phyloP scores from a whole-genome alignment of 2,329 filamentous ascomycete genomes.

The Rutstroemia sydowiana region DNA sequence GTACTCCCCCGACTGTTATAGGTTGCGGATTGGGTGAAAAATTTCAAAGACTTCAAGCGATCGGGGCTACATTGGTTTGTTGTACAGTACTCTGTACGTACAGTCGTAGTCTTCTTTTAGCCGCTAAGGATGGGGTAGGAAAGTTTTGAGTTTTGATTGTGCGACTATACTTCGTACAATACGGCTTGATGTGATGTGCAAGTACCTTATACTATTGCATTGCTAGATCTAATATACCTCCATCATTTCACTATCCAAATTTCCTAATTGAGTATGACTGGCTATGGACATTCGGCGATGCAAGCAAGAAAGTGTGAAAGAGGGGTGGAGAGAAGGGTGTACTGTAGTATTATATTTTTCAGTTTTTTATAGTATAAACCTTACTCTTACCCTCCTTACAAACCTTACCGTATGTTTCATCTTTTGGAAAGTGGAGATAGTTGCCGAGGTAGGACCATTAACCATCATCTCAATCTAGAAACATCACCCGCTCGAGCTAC shows the following conservation, averaged over 20 bases:
- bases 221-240: no score
- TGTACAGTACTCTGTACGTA: background rate
- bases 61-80: slow-evolving; percentile 13
- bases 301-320: no score
- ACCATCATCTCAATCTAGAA: background rate
- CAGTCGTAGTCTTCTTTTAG: slow-evolving; percentile 14
- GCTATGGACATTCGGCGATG: background rate
- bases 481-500: background rate
- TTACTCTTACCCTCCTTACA: background rate
- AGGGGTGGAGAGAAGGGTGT: no score
- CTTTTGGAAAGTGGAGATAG: background rate
- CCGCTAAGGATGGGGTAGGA: slow-evolving; percentile 13
- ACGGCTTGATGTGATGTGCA: background rate
- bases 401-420: slow-evolving; percentile 9
- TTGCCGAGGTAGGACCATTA: background rate
- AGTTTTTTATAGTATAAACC: background rate
- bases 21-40: slow-evolving; percentile 14
- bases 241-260: no score
- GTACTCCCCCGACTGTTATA: slow-evolving; percentile 1
- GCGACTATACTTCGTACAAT: background rate
- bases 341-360: no score
- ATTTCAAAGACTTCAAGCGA: slow-evolving; percentile 13
- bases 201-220: background rate
- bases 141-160: background rate
- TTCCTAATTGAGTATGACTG: background rate